These are phyloP conservation scores for Fusarium clavum DNA, from an alignment of 2,329 filamentous ascomycete genomes.

Conservation along the genomic window DNA sequence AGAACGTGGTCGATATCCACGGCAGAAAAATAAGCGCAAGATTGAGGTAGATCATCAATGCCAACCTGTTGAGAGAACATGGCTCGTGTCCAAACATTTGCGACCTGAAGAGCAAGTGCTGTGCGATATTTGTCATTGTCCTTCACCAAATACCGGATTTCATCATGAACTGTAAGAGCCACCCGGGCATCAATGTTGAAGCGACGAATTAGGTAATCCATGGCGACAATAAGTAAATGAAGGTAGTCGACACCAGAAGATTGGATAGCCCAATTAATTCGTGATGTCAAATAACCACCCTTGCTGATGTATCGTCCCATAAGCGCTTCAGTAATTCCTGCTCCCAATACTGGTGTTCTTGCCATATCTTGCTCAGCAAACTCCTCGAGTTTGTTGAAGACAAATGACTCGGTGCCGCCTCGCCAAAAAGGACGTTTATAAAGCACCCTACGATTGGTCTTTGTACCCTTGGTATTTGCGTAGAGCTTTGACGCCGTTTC, in stretches of 20 bases:
- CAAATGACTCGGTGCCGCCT: slow-evolving; percentile 95
- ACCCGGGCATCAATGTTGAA: slow-evolving; percentile 89
- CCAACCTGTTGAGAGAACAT: slow-evolving; percentile 98
- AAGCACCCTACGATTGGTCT: slow-evolving; percentile 79
- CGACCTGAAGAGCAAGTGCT: slow-evolving; percentile 91
- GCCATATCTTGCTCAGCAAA: slow-evolving; percentile 96
- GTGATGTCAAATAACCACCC: slow-evolving; percentile 91
- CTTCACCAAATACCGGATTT: slow-evolving; percentile 92
- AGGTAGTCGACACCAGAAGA: slow-evolving; percentile 97
- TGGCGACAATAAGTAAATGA: slow-evolving; percentile 89
- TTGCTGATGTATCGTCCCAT: slow-evolving; percentile 89
- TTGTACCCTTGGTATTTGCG: slow-evolving; percentile 87
- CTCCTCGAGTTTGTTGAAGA: slow-evolving; percentile 98
- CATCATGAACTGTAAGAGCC: slow-evolving; percentile 95
- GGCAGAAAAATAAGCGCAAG: slow-evolving; percentile 94
- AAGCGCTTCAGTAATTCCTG: slow-evolving; percentile 94
- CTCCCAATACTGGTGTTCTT: slow-evolving; percentile 90
- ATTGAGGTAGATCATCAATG: slow-evolving; percentile 93
- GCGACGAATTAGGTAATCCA: slow-evolving; percentile 91
- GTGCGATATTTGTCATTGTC: slow-evolving; percentile 87
- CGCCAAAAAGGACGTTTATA: slow-evolving; percentile 88
- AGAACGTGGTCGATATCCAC: slow-evolving; percentile 95
- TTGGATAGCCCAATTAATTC: slow-evolving; percentile 99
- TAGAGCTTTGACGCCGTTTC: slow-evolving; percentile 85
- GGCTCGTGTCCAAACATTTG: slow-evolving; percentile 95